Evolutionary conservation across 176 grass and related monocot species (phyloP).

Genomic region (Sorghum bicolor): Sorghum_bicolor_NCBIv3 NC_012872.2:57481501-57482000

Average conservation of each 20-base stretch:
- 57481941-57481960: constrained; percentile 41
- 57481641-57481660: constrained; percentile 51
- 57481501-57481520: constrained; percentile 66
- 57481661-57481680: constrained; percentile 63
- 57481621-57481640: constrained; percentile 61
- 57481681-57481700: constrained; percentile 56
- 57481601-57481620: constrained; percentile 75
- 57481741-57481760: constrained; percentile 55
- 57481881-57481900: constrained; percentile 46
- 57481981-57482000: constrained; percentile 55
- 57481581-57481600: constrained; percentile 47
- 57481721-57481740: constrained; percentile 51
- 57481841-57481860: constrained; percentile 77
- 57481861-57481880: constrained; percentile 51
- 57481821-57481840: constrained; percentile 58
- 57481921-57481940: constrained; percentile 70
- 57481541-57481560: constrained; percentile 41
- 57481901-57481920: constrained; percentile 66
- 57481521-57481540: constrained; percentile 83
- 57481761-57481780: constrained; percentile 49
- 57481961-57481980: constrained; percentile 45
- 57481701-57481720: constrained; percentile 53
- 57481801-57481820: constrained; percentile 51
- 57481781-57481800: constrained; percentile 53
- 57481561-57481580: constrained; percentile 65